These are phyloP conservation scores for Theileria annulata DNA, from an alignment of 169 alveolate genomes.

Conservation along the genomic window DNA sequence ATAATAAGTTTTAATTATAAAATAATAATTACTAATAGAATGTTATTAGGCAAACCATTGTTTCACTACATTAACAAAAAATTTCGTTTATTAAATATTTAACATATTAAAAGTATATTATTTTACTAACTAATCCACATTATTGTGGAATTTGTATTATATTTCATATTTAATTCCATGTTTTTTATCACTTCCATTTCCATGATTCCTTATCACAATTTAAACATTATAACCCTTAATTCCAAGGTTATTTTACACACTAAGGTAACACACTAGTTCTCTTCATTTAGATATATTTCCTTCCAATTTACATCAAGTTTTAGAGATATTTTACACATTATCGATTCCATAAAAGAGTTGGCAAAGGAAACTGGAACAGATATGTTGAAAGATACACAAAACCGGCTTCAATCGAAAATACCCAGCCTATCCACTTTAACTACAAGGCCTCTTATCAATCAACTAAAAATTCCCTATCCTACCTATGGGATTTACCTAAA, in stretches of 20 bases:
- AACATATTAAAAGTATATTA: no score
- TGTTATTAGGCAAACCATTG: background rate
- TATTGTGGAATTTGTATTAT: background rate
- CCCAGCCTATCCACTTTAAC: conserved; percentile 73
- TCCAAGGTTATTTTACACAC: conserved; percentile 3
- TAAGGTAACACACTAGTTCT: conserved; percentile 1
- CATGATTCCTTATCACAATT: background rate
- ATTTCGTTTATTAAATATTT: no score
- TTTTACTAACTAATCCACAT: background rate
- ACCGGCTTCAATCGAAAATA: conserved; percentile 79
- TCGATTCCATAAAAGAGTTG: conserved; percentile 82
- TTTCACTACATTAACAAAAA: no score
- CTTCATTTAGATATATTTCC: background rate
- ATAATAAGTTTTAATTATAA: background rate
- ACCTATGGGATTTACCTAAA: conserved; percentile 77
- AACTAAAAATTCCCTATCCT: conserved; percentile 70
- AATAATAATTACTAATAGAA: background rate
- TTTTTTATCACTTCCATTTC: background rate
- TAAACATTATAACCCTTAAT: background rate
- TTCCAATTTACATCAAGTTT: conserved; percentile 2
- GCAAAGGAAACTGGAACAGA: conserved; percentile 79
- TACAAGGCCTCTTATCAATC: conserved; percentile 76
- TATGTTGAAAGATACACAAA: conserved; percentile 76
- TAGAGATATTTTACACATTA: conserved; percentile 71
- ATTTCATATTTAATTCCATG: background rate